These are phyloP conservation scores for Diaporthe citriasiana DNA, from an alignment of 2,329 filamentous ascomycete species.

Conservation along the genomic window DNA sequence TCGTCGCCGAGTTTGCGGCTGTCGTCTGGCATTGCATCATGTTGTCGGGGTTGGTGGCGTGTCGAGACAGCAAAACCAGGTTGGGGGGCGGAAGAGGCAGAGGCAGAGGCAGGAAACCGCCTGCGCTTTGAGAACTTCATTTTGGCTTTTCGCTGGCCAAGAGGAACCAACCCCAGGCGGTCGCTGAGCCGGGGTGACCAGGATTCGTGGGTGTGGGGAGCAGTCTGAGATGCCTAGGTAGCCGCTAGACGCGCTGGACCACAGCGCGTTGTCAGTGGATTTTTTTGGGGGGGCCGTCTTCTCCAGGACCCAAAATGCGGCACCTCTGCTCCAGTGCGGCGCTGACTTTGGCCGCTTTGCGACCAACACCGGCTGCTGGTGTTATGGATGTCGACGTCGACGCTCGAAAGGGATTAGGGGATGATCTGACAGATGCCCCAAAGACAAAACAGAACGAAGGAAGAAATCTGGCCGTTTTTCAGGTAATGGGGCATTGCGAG, in stretches of 20 bases:
- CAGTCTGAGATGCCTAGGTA: constrained; percentile 19
- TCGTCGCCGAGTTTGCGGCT: constrained; percentile 52
- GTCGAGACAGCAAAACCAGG: constrained; percentile 40
- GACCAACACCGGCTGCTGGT: not conserved
- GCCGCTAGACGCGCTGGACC: constrained; percentile 41
- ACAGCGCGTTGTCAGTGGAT: constrained; percentile 24
- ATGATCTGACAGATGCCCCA: not conserved
- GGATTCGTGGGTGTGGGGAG: constrained; percentile 38
- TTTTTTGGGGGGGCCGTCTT: not conserved
- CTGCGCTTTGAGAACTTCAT: constrained; percentile 49
- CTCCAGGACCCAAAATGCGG: not conserved
- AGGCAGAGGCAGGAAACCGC: constrained; percentile 38
- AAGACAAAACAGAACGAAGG: not conserved
- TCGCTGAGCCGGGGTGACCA: constrained; percentile 32
- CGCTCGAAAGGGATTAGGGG: not conserved
- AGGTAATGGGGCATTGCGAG: not conserved
- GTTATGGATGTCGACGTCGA: not conserved
- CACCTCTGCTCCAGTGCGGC: constrained; percentile 1
- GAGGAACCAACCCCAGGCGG: constrained; percentile 36
- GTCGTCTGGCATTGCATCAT: constrained; percentile 60
- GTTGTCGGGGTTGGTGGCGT: constrained; percentile 47
- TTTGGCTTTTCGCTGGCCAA: constrained; percentile 49
- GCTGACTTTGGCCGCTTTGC: not conserved
- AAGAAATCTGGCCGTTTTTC: not conserved
- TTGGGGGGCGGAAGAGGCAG: constrained; percentile 22